Evolutionary conservation across 108 stramenopile genomes (phyloP), one percentile per base, ranked within the genome.

Genomic region (Pseudonitzschia pungens): DNA sequence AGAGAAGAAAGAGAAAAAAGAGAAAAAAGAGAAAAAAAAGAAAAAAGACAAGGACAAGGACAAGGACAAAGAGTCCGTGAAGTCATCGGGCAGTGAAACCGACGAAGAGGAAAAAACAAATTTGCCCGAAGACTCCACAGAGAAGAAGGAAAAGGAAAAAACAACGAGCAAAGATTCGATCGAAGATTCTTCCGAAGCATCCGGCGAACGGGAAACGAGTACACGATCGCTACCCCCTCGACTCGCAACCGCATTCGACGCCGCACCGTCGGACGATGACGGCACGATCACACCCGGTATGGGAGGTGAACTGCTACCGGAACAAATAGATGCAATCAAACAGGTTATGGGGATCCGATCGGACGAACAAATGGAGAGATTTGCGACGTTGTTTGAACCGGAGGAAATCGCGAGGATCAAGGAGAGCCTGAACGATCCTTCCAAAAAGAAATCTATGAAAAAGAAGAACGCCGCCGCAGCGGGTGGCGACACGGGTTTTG

Each of bases 371-470:
- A 58, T 58, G 21, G 57, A 33, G 16, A 58, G 27, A 58, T 22
- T 58, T 7, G 14, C 26, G 28, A 8, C 7, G 28, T 15, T 16
- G 21, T 58, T 58, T 26, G 15, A 21, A 26, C 24, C 21, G 57
- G 57, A 26, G 9, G 57, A 58, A 58, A 26, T 58, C 28, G 57
- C 57, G 15, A 21, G 57, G 57, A 31, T 58, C 9, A 58, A 58
- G 57, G 40, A 65, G 9, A 31, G 42, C 18, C 18, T 44, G 4
- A 0, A 65, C 0, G 64, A 65, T 24, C 64, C 64, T 65, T 65
- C 64, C 36, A 41, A 40, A 4, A 22, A 26, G 2, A 58, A 58
- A 58, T 16, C 27, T 8, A 8, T 58, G 29, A 54, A 54, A 24
- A 58, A 58, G 29, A 58, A 58, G 28, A 58, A 58, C 7, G 7